Evolutionary conservation across 2,329 filamentous ascomycete species (phyloP).

Genomic region (Botryotinia calthae): DNA sequence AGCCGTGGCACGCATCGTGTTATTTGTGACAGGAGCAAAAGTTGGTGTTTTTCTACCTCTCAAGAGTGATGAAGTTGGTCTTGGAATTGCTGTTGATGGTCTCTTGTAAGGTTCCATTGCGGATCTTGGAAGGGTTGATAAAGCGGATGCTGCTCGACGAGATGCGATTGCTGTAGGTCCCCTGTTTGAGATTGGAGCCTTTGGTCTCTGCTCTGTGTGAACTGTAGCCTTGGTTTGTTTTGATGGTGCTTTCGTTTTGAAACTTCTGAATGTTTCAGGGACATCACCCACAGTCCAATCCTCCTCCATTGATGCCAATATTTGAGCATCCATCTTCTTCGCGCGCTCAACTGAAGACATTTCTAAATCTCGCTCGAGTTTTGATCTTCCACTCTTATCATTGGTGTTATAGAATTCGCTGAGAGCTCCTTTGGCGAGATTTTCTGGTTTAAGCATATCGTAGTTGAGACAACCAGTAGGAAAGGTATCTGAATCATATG

Average conservation of each 20-base stretch:
- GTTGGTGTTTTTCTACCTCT: slow-evolving; percentile 41
- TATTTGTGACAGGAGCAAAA: slow-evolving; percentile 43
- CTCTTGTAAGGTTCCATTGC: slow-evolving; percentile 35
- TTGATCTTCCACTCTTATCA: slow-evolving; percentile 65
- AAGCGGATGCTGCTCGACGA: slow-evolving; percentile 52
- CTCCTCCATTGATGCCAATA: slow-evolving; percentile 63
- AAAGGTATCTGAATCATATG: slow-evolving; percentile 68
- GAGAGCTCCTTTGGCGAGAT: slow-evolving; percentile 52
- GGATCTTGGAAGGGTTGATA: slow-evolving; percentile 45
- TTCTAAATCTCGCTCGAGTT: slow-evolving; percentile 59
- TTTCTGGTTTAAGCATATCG: slow-evolving; percentile 56
- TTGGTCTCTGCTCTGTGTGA: slow-evolving; percentile 29
- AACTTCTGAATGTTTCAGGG: slow-evolving; percentile 44
- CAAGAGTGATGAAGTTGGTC: slow-evolving; percentile 36
- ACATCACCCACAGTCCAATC: slow-evolving; percentile 60
- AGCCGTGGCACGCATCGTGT: slow-evolving; percentile 55
- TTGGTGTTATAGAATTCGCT: slow-evolving; percentile 53
- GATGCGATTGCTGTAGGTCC: slow-evolving; percentile 54
- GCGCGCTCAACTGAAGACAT: slow-evolving; percentile 43
- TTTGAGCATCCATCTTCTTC: slow-evolving; percentile 62
- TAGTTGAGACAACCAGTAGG: slow-evolving; percentile 56
- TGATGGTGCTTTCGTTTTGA: slow-evolving; percentile 34
- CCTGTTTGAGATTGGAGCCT: slow-evolving; percentile 27
- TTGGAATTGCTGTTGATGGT: slow-evolving; percentile 38
- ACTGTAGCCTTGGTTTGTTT: slow-evolving; percentile 22